phyloP scores from a whole-genome alignment of 805 yeast genomes.

The Scheffersomyces lignosus region DNA sequence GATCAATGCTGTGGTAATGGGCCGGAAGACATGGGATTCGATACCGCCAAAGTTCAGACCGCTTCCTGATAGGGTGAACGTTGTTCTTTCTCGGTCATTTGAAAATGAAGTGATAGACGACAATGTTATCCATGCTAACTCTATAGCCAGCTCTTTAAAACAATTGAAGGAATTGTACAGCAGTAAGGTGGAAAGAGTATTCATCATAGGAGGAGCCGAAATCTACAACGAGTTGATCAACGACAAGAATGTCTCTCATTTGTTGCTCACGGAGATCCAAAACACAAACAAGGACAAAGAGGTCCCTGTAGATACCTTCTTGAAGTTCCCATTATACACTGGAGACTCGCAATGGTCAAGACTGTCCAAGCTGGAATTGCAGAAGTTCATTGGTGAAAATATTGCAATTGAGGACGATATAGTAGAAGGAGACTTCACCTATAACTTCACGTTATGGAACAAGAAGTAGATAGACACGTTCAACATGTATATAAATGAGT shows the following conservation, averaged over 20 bases:
- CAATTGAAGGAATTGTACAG: slow-evolving; percentile 27
- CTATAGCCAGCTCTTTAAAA: slow-evolving; percentile 27
- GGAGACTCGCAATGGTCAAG: slow-evolving; percentile 34
- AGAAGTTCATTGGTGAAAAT: slow-evolving; percentile 35
- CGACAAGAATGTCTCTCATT: slow-evolving; percentile 46
- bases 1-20: slow-evolving; percentile 87
- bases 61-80: slow-evolving; percentile 69
- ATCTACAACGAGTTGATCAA: slow-evolving; percentile 61
- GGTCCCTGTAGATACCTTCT: slow-evolving; percentile 70
- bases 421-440: slow-evolving; percentile 42
- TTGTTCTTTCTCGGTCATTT: slow-evolving; percentile 62
- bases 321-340: slow-evolving; percentile 36
- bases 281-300: slow-evolving; percentile 22
- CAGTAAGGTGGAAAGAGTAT: slow-evolving; percentile 61
- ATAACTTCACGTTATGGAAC: slow-evolving; percentile 63
- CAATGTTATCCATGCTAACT: slow-evolving; percentile 29
- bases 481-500: too few species aligned
- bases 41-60: slow-evolving; percentile 87
- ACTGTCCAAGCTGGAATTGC: slow-evolving; percentile 33
- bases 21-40: slow-evolving; percentile 93
- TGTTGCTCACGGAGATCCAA: slow-evolving; percentile 70
- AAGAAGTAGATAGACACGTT: slow-evolving; percentile 12
- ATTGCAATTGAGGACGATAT: slow-evolving; percentile 34
- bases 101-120: slow-evolving; percentile 17
- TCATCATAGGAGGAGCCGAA: slow-evolving; percentile 92